These are phyloP conservation scores for Aspergillus aculeatus DNA, from an alignment of 2,329 filamentous ascomycete species.

Conservation along the genomic window DNA sequence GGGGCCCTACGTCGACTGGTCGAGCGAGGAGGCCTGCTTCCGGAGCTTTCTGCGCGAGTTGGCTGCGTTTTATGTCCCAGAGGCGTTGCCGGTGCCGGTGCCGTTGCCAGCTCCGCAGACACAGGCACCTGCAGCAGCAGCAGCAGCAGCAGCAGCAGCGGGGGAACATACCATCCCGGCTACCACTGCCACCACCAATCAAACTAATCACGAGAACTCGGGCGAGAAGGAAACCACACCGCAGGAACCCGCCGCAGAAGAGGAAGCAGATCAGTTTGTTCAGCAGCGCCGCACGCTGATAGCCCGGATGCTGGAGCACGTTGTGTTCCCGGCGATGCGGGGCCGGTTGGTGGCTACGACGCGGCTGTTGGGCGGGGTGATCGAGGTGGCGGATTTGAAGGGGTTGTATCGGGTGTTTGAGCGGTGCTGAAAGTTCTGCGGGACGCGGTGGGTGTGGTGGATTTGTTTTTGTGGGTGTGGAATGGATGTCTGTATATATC, in stretches of 20 bases:
- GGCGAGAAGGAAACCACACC: too few relatives aligned
- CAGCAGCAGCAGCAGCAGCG: too few relatives aligned
- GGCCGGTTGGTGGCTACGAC: conserved; percentile 78
- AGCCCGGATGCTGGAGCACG: conserved; percentile 73
- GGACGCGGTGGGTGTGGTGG: too few relatives aligned
- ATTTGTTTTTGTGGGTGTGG: too few relatives aligned
- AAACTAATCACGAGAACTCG: too few relatives aligned
- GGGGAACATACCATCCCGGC: too few relatives aligned
- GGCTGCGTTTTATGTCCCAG: conserved; percentile 86
- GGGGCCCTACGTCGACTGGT: conserved; percentile 86
- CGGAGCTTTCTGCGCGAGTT: conserved; percentile 80
- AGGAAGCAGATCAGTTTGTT: conserved; percentile 51
- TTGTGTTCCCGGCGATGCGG: conserved; percentile 88
- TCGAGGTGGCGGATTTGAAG: conserved; percentile 90
- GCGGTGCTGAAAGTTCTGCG: conserved; percentile 60
- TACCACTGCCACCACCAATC: too few relatives aligned
- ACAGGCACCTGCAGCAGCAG: too few relatives aligned
- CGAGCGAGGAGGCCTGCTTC: conserved; percentile 80
- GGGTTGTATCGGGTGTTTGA: conserved; percentile 94
- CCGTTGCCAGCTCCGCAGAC: too few relatives aligned
- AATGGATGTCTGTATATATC: too few relatives aligned
- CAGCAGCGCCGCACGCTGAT: conserved; percentile 63
- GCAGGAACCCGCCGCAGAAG: conserved; percentile 3
- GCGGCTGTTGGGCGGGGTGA: conserved; percentile 69
- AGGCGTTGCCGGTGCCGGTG: conserved; percentile 68